phyloP scores from a whole-genome alignment of 495 filamentous ascomycete species.

The Penicillium salamii region DNA sequence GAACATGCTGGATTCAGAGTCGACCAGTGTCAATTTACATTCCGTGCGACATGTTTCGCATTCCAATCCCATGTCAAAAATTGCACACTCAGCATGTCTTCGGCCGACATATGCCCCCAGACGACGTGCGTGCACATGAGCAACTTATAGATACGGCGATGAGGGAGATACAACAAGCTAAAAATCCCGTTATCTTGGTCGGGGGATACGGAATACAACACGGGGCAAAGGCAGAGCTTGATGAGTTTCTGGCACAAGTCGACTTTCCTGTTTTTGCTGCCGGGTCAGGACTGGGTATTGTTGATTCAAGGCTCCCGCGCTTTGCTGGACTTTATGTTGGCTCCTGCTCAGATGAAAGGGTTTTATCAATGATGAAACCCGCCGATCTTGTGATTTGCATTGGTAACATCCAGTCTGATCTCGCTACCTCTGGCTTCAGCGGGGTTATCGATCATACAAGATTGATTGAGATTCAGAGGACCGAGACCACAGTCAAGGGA shows the following conservation, averaged over 20 bases:
- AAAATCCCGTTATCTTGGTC: not conserved
- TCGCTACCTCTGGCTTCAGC: conserved; percentile 31
- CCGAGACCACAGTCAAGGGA: not conserved
- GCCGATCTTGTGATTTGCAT: conserved; percentile 6
- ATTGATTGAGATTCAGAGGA: conserved; percentile 19
- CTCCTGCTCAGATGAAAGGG: not conserved
- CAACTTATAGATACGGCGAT: not conserved
- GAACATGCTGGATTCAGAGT: conserved; percentile 21
- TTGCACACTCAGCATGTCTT: not conserved
- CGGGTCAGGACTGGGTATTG: not conserved
- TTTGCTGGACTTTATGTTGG: not conserved
- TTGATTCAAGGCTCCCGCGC: not conserved
- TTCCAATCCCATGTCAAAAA: not conserved
- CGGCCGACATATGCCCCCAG: not conserved
- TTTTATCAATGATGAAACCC: not conserved
- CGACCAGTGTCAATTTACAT: conserved; percentile 27
- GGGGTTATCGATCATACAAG: not conserved
- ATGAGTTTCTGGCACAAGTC: not conserved
- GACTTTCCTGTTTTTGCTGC: not conserved
- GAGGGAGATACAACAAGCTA: not conserved
- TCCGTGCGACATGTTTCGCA: not conserved
- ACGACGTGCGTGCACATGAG: not conserved
- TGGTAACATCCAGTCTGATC: conserved; percentile 30
- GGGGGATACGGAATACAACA: not conserved
- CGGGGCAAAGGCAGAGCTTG: not conserved